Evolutionary conservation across 768 basidiomycete species (phyloP).

Genomic region (Boletus edulis): DNA sequence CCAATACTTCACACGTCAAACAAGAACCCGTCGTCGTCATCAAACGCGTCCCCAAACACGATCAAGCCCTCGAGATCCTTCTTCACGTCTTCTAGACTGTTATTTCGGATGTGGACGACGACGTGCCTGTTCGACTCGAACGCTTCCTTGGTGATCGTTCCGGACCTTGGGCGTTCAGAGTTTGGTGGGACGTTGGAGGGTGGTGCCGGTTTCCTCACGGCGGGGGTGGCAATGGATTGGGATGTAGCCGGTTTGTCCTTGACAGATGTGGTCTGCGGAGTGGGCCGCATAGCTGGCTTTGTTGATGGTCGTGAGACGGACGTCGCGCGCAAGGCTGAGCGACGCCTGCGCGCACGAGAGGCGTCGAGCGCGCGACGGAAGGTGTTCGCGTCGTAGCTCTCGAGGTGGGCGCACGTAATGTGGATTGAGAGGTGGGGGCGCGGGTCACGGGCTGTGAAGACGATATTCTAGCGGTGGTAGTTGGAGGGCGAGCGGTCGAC

Average conservation of each 20-base stretch:
- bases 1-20: constrained; percentile 22
- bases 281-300: constrained; percentile 7
- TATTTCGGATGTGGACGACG: constrained; percentile 16
- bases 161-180: constrained; percentile 17
- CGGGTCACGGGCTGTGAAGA: constrained; percentile 24
- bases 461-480: not conserved
- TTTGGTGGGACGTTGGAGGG: not conserved
- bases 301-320: constrained; percentile 6
- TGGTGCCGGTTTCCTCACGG: not conserved
- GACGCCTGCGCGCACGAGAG: constrained; percentile 7
- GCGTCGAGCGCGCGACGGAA: constrained; percentile 16
- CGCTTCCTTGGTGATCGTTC: constrained; percentile 25
- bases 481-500: constrained; percentile 9
- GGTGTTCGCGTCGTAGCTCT: constrained; percentile 20
- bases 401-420: constrained; percentile 11
- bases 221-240: not conserved
- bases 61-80: constrained; percentile 30
- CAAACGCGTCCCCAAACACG: constrained; percentile 29
- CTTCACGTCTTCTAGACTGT: constrained; percentile 29
- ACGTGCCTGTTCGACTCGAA: constrained; percentile 23
- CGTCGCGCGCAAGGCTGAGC: constrained; percentile 8
- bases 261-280: not conserved
- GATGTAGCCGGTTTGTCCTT: constrained; percentile 7
- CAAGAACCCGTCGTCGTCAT: constrained; percentile 28
- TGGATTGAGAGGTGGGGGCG: constrained; percentile 23